Base-by-base conservation (phyloP, 139 green algal species). In the Microglena sp. region DNA sequence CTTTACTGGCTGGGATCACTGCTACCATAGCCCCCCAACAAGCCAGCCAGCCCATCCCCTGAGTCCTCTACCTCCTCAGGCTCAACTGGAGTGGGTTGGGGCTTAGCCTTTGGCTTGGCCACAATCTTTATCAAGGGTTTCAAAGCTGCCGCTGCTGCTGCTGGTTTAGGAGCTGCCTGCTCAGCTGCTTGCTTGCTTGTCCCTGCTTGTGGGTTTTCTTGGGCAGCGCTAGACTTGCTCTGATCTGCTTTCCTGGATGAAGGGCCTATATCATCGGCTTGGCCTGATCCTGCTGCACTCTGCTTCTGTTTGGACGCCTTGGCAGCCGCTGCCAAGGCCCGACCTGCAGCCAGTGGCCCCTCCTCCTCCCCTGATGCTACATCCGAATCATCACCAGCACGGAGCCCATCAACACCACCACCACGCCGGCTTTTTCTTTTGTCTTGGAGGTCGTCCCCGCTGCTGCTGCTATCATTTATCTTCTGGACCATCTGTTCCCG, bases 11-110 rank as follows among this genome's bases (percentile, higher is more conserved):
- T n/a, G n/a, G n/a, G n/a, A n/a, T n/a, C 63, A 21, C 65, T 73
- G 54, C 68, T 75, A 2, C 65, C 67, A 50, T 78, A 80, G 5
- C 36, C 46, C 18, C 72, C 77, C 11, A 84, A 28, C 40, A 77
- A n/a, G 24, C 67, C 75, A 26, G 58, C 28, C 34, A 82, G 53
- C 1, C 43, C 53, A 1, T 33, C 55, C 21, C 4, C 36, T 4
- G 27, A 33, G 0, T 36, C 69, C 6, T 24, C 45, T 1, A 31
- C 36, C 40, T 30, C 65, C 34, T 36, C 65, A 22, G 29, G 28
- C 33, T 50, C 54, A 33, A 4, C 55, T 27, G 43, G 8, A 11
- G 29, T 55, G 27, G 35, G 24, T 22, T 44, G 11, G 8, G 30
- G 36, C 2, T 15, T 46, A 21, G 29, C 60, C 55, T 69, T 68